Evolutionary conservation across 2,329 filamentous ascomycete species (phyloP).

Genomic region (Claviceps arundinis): DNA sequence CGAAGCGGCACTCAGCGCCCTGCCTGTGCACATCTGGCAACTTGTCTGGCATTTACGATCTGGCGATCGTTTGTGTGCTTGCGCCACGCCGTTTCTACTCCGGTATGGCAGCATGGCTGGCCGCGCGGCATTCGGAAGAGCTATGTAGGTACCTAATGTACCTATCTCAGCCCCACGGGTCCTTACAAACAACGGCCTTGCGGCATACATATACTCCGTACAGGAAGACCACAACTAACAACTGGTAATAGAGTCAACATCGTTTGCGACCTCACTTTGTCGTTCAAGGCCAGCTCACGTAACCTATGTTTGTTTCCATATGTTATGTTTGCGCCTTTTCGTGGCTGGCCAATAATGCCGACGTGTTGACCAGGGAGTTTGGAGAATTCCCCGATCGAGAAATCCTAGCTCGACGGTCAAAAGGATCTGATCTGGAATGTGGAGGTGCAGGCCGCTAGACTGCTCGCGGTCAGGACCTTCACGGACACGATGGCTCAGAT

Average conservation of each 20-base stretch:
- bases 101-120: background rate
- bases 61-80: no score
- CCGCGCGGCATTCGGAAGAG: background rate
- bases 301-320: background rate
- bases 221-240: background rate
- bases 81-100: background rate
- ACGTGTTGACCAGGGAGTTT: background rate
- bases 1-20: no score
- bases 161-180: background rate
- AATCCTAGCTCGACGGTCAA: background rate
- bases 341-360: background rate
- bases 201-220: background rate
- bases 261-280: no score
- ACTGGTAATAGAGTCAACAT: background rate
- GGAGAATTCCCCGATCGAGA: background rate
- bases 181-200: no score
- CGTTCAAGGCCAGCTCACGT: no score
- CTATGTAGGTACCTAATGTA: background rate
- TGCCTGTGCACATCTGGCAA: no score
- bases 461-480: background rate
- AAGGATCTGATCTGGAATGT: background rate
- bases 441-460: background rate
- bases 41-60: no score
- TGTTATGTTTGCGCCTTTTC: background rate
- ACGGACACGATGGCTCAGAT: background rate